These are phyloP conservation scores for Lipomyces yamanashiensis DNA, from an alignment of 805 yeast species.

Conservation along the genomic window DNA sequence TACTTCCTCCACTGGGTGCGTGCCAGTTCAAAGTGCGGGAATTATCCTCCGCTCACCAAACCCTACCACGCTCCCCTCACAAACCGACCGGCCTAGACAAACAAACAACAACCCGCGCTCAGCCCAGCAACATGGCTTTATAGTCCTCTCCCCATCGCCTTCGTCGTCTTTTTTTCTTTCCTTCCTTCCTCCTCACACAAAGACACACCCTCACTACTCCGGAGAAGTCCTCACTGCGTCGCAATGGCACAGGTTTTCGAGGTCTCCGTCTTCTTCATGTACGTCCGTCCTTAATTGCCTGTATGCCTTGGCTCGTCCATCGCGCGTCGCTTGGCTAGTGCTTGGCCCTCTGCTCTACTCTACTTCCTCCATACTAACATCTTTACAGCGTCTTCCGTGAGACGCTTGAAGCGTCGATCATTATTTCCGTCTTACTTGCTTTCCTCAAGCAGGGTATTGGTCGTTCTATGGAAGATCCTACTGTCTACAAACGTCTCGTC, in stretches of 20 bases:
- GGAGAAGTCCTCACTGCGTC: conserved; percentile 13
- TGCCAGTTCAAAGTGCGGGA: conserved; percentile 3
- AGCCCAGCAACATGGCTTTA: background rate
- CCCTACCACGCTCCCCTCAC: background rate
- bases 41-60: background rate
- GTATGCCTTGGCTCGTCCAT: background rate
- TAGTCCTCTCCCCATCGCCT: background rate
- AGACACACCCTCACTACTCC: background rate
- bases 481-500: conserved; percentile 64
- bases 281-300: conserved; percentile 8
- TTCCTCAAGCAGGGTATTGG: conserved; percentile 90
- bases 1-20: background rate
- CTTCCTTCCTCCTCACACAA: background rate
- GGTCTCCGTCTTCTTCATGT: conserved; percentile 40
- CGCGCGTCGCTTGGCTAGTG: background rate
- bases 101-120: background rate
- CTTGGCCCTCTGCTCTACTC: background rate
- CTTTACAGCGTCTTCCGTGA: conserved; percentile 73
- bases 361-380: background rate
- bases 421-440: conserved; percentile 88
- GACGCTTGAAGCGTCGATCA: conserved; percentile 87
- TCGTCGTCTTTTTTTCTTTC: background rate
- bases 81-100: conserved; percentile 10
- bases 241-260: conserved; percentile 64
- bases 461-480: conserved; percentile 41